These are phyloP conservation scores for Botrytis aclada DNA, from an alignment of 2,329 filamentous ascomycete genomes.

Conservation along the genomic window DNA sequence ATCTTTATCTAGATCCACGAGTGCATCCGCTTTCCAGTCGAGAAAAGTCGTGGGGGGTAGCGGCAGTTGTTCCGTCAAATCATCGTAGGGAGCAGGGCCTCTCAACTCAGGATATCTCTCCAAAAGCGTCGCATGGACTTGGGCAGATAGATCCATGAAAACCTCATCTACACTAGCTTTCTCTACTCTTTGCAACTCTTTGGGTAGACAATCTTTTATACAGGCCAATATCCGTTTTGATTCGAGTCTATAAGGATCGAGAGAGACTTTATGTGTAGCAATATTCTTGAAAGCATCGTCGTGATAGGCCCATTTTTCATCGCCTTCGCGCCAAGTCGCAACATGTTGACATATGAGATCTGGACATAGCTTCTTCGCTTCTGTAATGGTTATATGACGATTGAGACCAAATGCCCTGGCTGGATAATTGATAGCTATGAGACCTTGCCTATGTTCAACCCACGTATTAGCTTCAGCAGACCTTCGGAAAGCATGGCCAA, in stretches of 20 bases:
- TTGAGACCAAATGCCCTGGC: constrained; percentile 77
- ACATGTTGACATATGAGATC: constrained; percentile 86
- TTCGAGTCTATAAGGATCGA: constrained; percentile 87
- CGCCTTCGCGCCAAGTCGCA: constrained; percentile 89
- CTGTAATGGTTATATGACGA: constrained; percentile 72
- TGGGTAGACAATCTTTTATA: constrained; percentile 71
- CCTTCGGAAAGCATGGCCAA: background rate
- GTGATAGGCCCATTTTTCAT: constrained; percentile 87
- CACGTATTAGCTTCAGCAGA: constrained; percentile 17
- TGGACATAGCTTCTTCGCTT: constrained; percentile 85
- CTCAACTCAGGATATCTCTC: constrained; percentile 72
- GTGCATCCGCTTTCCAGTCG: constrained; percentile 80
- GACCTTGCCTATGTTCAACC: constrained; percentile 61
- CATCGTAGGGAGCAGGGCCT: constrained; percentile 67
- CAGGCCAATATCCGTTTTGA: constrained; percentile 76
- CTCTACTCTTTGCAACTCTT: constrained; percentile 70
- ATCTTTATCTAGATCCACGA: constrained; percentile 71
- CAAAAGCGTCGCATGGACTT: constrained; percentile 73
- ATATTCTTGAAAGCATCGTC: constrained; percentile 77
- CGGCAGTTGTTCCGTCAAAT: constrained; percentile 68
- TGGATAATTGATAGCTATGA: constrained; percentile 96
- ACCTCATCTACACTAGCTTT: constrained; percentile 96
- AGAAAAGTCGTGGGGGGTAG: constrained; percentile 69
- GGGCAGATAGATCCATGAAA: constrained; percentile 84
- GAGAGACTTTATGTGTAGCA: constrained; percentile 84